Base-by-base conservation (phyloP, 1,284 basidiomycete genomes). In the Crucibulum cyathiforme region DNA sequence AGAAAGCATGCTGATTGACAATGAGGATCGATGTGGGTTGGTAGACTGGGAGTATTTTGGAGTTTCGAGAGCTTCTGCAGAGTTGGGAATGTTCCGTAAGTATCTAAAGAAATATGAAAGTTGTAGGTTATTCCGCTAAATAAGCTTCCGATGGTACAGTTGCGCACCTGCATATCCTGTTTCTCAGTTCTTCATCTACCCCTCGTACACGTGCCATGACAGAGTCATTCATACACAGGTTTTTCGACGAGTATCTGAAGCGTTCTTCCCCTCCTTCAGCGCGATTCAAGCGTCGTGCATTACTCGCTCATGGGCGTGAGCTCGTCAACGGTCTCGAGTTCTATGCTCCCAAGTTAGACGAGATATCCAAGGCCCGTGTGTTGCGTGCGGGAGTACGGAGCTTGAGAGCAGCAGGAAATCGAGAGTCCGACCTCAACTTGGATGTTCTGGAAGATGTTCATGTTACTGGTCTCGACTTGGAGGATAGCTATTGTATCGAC, bases 31-130 rank as follows among this genome's bases (percentile, higher is more conserved):
- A 9, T 66, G 60, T 39, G 66, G 70, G 6, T 63, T 74, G 46
- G 63, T 74, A 15, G 71, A 72, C 51, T 72, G 71, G 72, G 72
- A 72, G 48, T 70, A 74, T 56, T 74, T 74, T 55, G 69, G 72
- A 39, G 55, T 59, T 35, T 70, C 71, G 8, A 63, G 66, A 38
- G 64, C 69, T 8, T 60, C 63, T 5, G 67, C 68, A 17, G 72
- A 74, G 58, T 50, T 72, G 36, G 72, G 71, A n/a, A 73, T 73
- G 68, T 66, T 73, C 56, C 54, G 72, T 73, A 52, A 61, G 64
- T 64, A 35, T 52, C 39, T 43, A 13, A 13, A 3, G 12, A 13
- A 24, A n/a, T 24, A 12, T 12, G 15, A 13, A 12, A 48, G 15
- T 4, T 12, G 5, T 24, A 8, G 39, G 39, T 43, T 15, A 34